Evolutionary conservation across 306 rosid genomes (phyloP), one percentile per base, ranked within the genome.

Genomic region (Parietaria judaica): DNA sequence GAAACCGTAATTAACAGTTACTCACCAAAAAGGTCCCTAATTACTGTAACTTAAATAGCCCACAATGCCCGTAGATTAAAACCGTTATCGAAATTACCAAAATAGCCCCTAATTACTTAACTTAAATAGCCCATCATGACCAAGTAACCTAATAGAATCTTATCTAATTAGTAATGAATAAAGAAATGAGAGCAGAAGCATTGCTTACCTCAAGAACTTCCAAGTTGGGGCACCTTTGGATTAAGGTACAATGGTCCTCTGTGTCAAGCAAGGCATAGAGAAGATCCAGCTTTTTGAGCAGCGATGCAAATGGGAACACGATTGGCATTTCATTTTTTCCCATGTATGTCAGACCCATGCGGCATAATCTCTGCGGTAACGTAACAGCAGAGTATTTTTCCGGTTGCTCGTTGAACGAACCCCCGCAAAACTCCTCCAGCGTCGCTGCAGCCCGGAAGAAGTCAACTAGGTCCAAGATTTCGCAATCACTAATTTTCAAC

Each of bases 371-470:
- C 55, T 69, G 79, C 7, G 99, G 97, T 43, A 92, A 76, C 7
- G 84, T 8, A 52, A 88, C 74, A 56, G 48, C 73, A 34, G 69
- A 0, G 68, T 92, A 92, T 39, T 1, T 76, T 6, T 84, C 95
- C 11, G 88, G 76, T 14, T 76, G 72, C 34, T 77, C 76, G 39
- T 70, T 82, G 78, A 86, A 86, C 69, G 79, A 77, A 47, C 94
- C 99, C 36, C 99, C 99, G 68, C 95, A 84, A 76, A 92, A 88
- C 61, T 88, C 99, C 71, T 88, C 95, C 12, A 92, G 66, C 46
- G 81, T 47, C 46, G 76, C 43, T 4, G 95, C 96, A 63, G 69
- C 36, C 36, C 78, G 78, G 73, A 92, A 92, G 87, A 92, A 92
- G 48, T 63, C 80, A 49, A 72, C 78, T 5, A 92, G 81, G 15